Evolutionary conservation across 116 monocot genomes (phyloP).

Genomic region (Phalaenopsis hybrid): DNA sequence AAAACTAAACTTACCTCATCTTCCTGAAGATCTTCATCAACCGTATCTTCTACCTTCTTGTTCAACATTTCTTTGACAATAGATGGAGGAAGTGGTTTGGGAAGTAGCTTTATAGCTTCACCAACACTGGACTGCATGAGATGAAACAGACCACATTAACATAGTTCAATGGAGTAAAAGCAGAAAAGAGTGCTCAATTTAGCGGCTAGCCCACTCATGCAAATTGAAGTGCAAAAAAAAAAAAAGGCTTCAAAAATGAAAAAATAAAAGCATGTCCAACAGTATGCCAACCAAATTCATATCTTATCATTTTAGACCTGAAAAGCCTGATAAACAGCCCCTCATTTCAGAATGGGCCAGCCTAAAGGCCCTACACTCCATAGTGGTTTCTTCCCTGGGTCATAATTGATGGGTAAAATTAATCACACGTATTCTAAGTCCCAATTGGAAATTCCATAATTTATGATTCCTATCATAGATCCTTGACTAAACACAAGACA

Average conservation of each 20-base stretch:
- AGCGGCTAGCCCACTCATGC: neutral
- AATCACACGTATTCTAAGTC: neutral
- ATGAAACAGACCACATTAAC: neutral
- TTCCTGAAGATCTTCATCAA: slow-evolving; percentile 26
- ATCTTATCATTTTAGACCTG: neutral
- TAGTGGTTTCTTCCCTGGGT: neutral
- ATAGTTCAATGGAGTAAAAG: neutral
- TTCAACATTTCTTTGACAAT: slow-evolving; percentile 18
- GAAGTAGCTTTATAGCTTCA: slow-evolving; percentile 36
- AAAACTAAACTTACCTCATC: slow-evolving; percentile 30
- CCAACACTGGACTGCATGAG: slow-evolving; percentile 36
- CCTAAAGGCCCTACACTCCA: neutral
- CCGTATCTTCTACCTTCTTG: slow-evolving; percentile 16
- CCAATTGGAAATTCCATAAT: neutral
- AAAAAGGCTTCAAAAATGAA: neutral
- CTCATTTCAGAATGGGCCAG: neutral
- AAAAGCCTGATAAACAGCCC: neutral
- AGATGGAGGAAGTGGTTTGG: slow-evolving; percentile 53
- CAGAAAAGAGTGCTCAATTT: neutral
- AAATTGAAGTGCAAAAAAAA: neutral
- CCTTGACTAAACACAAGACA: neutral
- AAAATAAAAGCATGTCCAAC: neutral
- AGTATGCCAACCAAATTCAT: neutral
- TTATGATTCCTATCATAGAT: neutral
- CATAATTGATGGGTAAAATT: neutral